phyloP scores from a whole-genome alignment of 2,329 filamentous ascomycete species.

The Phaeosphaeriaceae sp. region DNA sequence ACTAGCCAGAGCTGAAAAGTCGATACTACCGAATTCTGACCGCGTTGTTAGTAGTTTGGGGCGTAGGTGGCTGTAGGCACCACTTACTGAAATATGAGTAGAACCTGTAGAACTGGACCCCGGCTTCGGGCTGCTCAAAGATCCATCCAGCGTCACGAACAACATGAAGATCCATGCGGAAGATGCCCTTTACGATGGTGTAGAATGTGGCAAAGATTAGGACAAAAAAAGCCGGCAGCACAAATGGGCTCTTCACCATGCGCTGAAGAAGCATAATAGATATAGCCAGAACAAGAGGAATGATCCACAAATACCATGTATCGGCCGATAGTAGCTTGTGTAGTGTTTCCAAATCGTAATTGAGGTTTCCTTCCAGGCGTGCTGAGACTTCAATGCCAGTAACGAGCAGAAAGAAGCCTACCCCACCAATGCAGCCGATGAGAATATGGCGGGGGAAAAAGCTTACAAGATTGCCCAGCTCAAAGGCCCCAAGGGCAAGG shows the following conservation, averaged over 20 bases:
- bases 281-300: conserved; percentile 78
- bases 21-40: conserved; percentile 77
- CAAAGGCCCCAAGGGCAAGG: conserved; percentile 85
- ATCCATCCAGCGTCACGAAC: conserved; percentile 85
- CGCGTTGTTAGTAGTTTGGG: conserved; percentile 6
- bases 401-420: conserved; percentile 90
- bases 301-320: conserved; percentile 81
- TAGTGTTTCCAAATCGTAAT: conserved; percentile 79
- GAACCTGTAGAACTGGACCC: conserved; percentile 96
- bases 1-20: conserved; percentile 82
- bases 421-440: conserved; percentile 95
- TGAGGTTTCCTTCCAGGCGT: conserved; percentile 81
- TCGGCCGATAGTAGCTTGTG: conserved; percentile 74
- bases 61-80: neutral
- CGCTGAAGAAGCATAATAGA: conserved; percentile 77
- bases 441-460: conserved; percentile 97
- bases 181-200: conserved; percentile 72
- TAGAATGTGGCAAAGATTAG: conserved; percentile 79
- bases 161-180: conserved; percentile 68
- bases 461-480: conserved; percentile 88
- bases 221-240: conserved; percentile 87
- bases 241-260: conserved; percentile 79
- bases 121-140: conserved; percentile 82
- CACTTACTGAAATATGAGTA: conserved; percentile 89
- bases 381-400: conserved; percentile 95